Base-by-base conservation (phyloP, 176 grass and related monocot genomes). In the Musa itinerans region DNA sequence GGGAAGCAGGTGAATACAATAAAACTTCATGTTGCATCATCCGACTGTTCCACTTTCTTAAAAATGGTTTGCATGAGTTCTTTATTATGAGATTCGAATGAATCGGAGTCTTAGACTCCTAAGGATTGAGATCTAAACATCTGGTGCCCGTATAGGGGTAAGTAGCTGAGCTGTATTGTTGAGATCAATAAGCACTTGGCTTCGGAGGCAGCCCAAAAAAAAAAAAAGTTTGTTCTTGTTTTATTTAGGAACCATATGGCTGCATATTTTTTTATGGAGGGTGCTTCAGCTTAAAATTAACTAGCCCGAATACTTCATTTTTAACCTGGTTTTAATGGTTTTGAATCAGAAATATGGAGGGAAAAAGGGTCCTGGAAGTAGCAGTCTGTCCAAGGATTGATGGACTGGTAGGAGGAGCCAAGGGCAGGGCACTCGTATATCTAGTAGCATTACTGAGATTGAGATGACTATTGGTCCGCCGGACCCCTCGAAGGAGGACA, bases 311-410 rank as follows among this genome's bases (percentile, higher is more conserved):
- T 26, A 26, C 25, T 26, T 26, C 1, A 26, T 13, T 73, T 7
- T 57, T 74, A 11, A 53, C 24, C 53, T 74, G 12, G 15, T 55
- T 54, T 25, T 52, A 17, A 11, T 27, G 21, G 14, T 56, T 25
- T 27, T 74, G 22, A 19, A 27, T 51, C 72, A 74, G 72, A 74
- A 51, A 57, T 74, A 74, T 58, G 72, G 53, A 29, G 23, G 1
- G 24, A 74, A 74, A 72, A 72, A 74, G 72, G 53, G 50, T 74
- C 53, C 53, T 74, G 72, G 72, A 74, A 74, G 72, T 22, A 74
- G 52, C 23, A 57, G 15, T 1, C 53, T 51, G 7, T 27, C 72
- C 10, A 74, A 51, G 10, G 53, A 74, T 58, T 74, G 72, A 74
- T 74, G 17, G 1, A 8, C 2, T n/a, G 5, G 22, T 26, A 24